A percentile compares a stretch with the other conserved stretches of the same genome.
These are phyloP conservation scores for Scheffersomyces ergatensis DNA, from an alignment of 805 yeast genomes.

Conservation along the genomic window DNA sequence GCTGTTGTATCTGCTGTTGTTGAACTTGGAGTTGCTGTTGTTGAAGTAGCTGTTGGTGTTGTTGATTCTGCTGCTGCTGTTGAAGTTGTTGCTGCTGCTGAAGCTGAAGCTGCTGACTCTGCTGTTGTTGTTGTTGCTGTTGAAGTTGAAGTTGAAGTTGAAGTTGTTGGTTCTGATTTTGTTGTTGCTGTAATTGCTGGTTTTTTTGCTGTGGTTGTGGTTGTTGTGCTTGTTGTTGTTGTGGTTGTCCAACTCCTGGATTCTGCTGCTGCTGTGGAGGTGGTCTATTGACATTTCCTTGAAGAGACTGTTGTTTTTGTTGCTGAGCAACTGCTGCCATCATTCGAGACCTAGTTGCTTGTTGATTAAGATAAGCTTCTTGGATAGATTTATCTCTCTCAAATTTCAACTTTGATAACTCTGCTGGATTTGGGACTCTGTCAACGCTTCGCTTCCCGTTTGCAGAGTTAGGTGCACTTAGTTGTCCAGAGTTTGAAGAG, in stretches of 20 bases:
- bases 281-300: neutral
- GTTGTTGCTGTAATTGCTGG: constrained; percentile 12
- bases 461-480: constrained; percentile 1
- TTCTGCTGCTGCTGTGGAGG: neutral
- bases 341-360: constrained; percentile 41
- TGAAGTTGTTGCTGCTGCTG: no score
- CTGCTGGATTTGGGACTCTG: constrained; percentile 70
- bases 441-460: constrained; percentile 21
- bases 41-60: constrained; percentile 1
- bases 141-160: constrained; percentile 8
- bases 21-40: constrained; percentile 7
- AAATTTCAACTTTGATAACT: constrained; percentile 74
- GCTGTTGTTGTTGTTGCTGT: constrained; percentile 4
- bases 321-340: constrained; percentile 42
- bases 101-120: constrained; percentile 8
- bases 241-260: constrained; percentile 1
- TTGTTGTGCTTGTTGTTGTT: constrained; percentile 2
- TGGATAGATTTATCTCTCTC: constrained; percentile 86
- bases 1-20: no score
- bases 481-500: constrained; percentile 4
- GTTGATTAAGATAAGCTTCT: constrained; percentile 59
- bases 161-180: constrained; percentile 10
- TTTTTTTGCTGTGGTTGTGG: neutral
- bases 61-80: no score
- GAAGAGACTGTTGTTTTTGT: constrained; percentile 15